phyloP scores from a whole-genome alignment of 2,329 filamentous ascomycete species.

The Pestalotiopsis sp. region DNA sequence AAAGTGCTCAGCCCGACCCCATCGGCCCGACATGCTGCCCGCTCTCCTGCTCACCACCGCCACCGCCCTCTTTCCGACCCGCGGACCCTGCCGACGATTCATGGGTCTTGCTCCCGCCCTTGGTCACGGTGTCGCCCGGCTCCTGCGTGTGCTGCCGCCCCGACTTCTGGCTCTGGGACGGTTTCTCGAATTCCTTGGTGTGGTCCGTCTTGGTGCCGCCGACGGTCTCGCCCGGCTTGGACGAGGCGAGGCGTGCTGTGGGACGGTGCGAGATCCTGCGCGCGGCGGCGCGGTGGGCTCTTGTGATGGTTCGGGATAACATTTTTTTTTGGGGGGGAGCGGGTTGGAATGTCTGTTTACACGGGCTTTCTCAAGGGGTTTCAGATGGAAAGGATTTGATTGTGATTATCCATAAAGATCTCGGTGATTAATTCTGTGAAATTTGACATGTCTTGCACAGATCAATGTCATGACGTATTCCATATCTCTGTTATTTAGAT shows the following conservation, averaged over 20 bases:
- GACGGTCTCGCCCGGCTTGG: not conserved
- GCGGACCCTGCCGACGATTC: not conserved
- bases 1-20: not conserved
- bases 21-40: not conserved
- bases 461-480: not conserved
- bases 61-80: not conserved
- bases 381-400: no score
- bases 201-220: constrained; percentile 5
- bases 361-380: no score
- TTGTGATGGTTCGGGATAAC: not conserved
- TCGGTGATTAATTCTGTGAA: not conserved
- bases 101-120: not conserved
- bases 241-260: not conserved
- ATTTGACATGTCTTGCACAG: not conserved
- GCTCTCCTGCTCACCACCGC: not conserved
- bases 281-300: not conserved
- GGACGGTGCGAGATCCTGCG: not conserved
- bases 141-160: not conserved
- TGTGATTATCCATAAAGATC: not conserved
- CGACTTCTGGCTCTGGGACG: not conserved
- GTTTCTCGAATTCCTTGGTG: not conserved
- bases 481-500: not conserved
- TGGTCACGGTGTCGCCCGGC: not conserved
- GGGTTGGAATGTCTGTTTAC: not conserved
- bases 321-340: not conserved